Conservation (phyloP, 148 eudicot species). For the Fagopyrum tataricum region DNA sequence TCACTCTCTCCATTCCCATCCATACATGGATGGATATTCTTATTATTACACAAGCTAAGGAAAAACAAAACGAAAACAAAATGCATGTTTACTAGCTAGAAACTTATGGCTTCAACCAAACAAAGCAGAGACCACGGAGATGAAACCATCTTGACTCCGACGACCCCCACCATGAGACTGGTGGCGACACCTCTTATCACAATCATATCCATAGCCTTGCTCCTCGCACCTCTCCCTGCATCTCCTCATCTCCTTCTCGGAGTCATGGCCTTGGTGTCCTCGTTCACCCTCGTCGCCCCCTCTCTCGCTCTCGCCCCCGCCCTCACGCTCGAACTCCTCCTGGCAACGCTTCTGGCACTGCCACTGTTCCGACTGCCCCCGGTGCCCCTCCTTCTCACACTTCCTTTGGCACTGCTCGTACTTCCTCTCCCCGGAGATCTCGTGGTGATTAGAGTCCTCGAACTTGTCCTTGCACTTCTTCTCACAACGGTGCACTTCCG, state of each 20-base stretch:
- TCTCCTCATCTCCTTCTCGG: neutral
- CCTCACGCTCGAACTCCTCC: slow-evolving; percentile 8
- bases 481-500: neutral
- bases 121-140: neutral
- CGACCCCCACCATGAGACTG: neutral
- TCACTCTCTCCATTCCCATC: neutral
- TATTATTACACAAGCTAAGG: neutral
- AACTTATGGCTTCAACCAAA: neutral
- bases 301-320: neutral
- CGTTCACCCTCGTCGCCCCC: neutral
- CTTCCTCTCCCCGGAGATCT: neutral
- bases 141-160: neutral
- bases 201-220: neutral
- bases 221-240: slow-evolving; percentile 1
- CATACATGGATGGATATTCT: neutral
- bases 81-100: neutral
- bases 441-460: neutral
- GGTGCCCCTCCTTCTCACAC: slow-evolving; percentile 9
- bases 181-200: neutral
- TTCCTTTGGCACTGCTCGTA: slow-evolving; percentile 12
- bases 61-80: slow-evolving; percentile 1
- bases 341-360: slow-evolving; percentile 12
- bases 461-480: neutral
- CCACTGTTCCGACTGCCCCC: slow-evolving; percentile 7
- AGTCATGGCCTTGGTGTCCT: neutral